Evolutionary conservation across 331 rosid species (phyloP), one percentile per base, ranked within the genome.

Genomic region (Prunus yedoensis): DNA sequence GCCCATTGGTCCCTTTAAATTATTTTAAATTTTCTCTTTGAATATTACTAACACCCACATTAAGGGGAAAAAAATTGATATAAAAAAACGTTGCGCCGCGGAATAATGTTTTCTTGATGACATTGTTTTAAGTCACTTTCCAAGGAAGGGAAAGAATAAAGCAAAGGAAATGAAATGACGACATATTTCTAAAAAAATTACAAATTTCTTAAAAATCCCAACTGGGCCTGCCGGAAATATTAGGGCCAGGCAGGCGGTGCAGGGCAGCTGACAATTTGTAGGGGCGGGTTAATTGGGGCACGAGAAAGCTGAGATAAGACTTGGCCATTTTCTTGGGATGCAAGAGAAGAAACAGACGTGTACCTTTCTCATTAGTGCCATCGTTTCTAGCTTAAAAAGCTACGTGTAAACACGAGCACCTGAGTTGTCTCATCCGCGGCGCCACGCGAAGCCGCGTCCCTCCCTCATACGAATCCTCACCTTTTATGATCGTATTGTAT

Each of bases 381-480:
- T 32, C 6, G 6, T 32, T 32, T 32, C 38, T 63, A 16, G 2
- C 5, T 51, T 46, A 68, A 18, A 65, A 20, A n/a, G 54, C 60
- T 27, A 45, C 70, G 74, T 10, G 76, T 38, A 38, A 11, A 4
- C 3, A 2, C 0, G 17, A 52, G 62, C 61, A 46, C 0, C 6
- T 67, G 64, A 13, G 28, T n/a, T 60, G 78, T 77, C 58, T 67
- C 70, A 69, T 82, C 9, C 10, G 20, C 35, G 81, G 81, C 77
- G 80, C 85, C 71, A 70, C 87, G 71, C 75, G 43, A 27, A 53
- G 81, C 81, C 79, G 83, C 83, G 80, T 82, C 78, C 46, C 50
- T 5, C 46, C 50, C 21, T 3, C 45, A 0, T 41, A 28, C 20
- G n/a, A 65, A 23, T 51, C 45, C 12, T 3, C 17, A 8, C 21